Conservation (phyloP, 2,329 filamentous ascomycete genomes). For the Dendrostoma leiphaemia region DNA sequence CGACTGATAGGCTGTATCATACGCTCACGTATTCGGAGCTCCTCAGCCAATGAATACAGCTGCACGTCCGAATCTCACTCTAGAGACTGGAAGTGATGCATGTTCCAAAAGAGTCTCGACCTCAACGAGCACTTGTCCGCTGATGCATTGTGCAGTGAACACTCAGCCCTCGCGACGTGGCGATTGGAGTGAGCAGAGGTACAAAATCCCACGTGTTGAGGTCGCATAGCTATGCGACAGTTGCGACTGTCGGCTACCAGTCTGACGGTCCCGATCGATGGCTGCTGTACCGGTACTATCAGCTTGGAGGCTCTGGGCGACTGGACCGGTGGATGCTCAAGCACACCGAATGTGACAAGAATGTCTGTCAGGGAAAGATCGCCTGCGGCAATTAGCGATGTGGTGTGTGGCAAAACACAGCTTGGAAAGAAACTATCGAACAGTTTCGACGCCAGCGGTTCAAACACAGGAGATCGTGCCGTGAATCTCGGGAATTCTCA, state of each 20-base stretch:
- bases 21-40: neutral
- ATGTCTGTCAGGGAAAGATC: neutral
- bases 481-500: neutral
- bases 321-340: no score
- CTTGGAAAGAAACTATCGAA: neutral
- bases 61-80: no score
- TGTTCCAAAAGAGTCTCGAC: neutral
- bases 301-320: no score
- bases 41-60: constrained; percentile 2
- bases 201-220: no score
- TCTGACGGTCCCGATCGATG: no score
- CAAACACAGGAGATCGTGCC: neutral
- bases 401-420: neutral
- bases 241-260: no score
- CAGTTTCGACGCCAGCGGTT: neutral
- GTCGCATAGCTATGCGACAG: no score
- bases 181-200: no score
- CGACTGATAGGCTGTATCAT: constrained; percentile 13
- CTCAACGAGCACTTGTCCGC: neutral
- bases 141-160: no score
- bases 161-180: no score
- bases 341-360: neutral
- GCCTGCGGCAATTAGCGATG: neutral
- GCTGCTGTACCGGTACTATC: no score
- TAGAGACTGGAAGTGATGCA: neutral